A percentile compares a stretch with the other conserved stretches of the same genome.
These are phyloP conservation scores for Candida boidinii DNA, from an alignment of 805 yeast species.

Conservation along the genomic window DNA sequence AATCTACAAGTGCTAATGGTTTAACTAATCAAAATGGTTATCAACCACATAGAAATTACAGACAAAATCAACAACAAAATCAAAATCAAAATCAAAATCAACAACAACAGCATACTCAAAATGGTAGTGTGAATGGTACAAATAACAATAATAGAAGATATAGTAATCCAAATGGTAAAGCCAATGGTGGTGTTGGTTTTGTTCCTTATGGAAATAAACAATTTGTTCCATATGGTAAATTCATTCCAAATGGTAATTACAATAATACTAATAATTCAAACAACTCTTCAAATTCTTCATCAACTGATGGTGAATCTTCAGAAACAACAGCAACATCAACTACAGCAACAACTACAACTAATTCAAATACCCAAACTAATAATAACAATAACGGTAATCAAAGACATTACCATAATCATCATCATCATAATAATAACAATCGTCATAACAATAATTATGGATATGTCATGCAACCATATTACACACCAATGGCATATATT, in stretches of 20 bases:
- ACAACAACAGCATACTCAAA: conserved; percentile 8
- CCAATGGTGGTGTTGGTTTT: conserved; percentile 12
- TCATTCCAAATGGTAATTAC: conserved; percentile 11
- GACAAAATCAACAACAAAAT: conserved; percentile 12
- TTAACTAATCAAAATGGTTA: conserved; percentile 1
- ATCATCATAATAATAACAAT: conserved; percentile 3
- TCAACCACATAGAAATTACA: neutral
- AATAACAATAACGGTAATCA: neutral
- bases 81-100: conserved; percentile 13
- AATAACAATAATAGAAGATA: conserved; percentile 11
- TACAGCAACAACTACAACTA: no score
- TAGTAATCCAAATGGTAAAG: conserved; percentile 14
- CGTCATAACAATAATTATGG: neutral
- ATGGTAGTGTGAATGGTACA: neutral
- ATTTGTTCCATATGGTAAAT: no score
- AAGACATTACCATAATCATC: conserved; percentile 5
- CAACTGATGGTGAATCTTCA: no score
- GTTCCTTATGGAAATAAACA: conserved; percentile 16
- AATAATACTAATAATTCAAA: no score
- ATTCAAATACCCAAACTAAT: no score
- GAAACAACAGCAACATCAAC: no score
- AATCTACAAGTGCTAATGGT: neutral
- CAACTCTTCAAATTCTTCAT: no score
- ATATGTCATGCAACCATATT: neutral
- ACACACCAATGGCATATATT: neutral